These are phyloP conservation scores for Domatiomyces globalis DNA, from an alignment of 2,329 filamentous ascomycete species.

Conservation along the genomic window DNA sequence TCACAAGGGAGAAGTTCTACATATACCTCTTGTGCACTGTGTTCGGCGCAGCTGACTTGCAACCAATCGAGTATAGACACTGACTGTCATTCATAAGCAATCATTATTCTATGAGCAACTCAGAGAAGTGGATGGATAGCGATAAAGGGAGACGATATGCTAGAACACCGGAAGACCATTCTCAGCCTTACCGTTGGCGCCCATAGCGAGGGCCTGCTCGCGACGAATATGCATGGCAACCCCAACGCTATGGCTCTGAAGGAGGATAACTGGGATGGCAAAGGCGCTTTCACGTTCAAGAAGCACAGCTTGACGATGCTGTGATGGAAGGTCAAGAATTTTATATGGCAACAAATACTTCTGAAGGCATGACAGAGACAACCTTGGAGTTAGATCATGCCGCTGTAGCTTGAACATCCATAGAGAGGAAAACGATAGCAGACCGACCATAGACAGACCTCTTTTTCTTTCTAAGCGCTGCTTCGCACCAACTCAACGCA, in stretches of 20 bases:
- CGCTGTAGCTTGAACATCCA: too few relatives aligned
- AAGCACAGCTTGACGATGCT: conserved; percentile 59
- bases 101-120: too few relatives aligned
- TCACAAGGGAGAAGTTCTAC: too few relatives aligned
- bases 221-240: conserved; percentile 48
- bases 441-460: too few relatives aligned
- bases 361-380: too few relatives aligned
- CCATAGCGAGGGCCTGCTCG: conserved; percentile 40
- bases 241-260: conserved; percentile 49
- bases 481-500: conserved; percentile 12
- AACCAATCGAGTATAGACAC: too few relatives aligned
- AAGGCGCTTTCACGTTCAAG: conserved; percentile 46
- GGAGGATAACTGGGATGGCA: conserved; percentile 49
- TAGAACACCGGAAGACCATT: conserved; percentile 30
- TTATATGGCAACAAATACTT: conserved; percentile 6
- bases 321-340: conserved; percentile 40
- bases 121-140: too few relatives aligned
- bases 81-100: too few relatives aligned
- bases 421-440: too few relatives aligned
- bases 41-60: too few relatives aligned
- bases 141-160: conserved; percentile 37
- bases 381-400: too few relatives aligned
- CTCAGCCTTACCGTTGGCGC: conserved; percentile 46
- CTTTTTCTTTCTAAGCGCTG: not conserved
- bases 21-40: too few relatives aligned